phyloP scores from a whole-genome alignment of 176 grass and related monocot genomes.

The Hyparrhenia diplandra region DNA sequence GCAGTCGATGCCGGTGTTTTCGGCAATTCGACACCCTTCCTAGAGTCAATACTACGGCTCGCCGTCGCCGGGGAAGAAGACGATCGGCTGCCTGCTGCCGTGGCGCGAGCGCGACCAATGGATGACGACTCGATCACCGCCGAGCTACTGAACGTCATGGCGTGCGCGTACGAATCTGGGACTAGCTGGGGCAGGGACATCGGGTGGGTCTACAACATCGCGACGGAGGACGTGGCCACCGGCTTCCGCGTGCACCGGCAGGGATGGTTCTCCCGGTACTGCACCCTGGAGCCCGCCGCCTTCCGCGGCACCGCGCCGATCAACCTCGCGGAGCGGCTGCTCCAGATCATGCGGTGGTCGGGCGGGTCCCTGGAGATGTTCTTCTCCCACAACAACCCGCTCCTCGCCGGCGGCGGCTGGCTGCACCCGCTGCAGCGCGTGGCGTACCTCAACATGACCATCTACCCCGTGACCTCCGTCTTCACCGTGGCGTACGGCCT shows the following conservation, averaged over 20 bases:
- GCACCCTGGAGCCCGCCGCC: neutral
- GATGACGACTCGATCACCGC: too few species aligned
- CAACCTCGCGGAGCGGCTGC: slow-evolving; percentile 22
- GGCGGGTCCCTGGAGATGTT: slow-evolving; percentile 28
- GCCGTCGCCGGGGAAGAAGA: too few species aligned
- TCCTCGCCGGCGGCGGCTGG: neutral
- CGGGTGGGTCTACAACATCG: slow-evolving; percentile 51
- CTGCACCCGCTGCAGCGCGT: slow-evolving; percentile 2
- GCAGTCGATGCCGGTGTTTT: too few species aligned
- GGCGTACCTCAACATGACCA: slow-evolving; percentile 6
- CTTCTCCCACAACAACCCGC: slow-evolving; percentile 11
- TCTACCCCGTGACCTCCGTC: slow-evolving; percentile 19
- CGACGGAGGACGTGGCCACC: slow-evolving; percentile 38
- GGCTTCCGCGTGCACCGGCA: slow-evolving; percentile 26
- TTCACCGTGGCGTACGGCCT: neutral
- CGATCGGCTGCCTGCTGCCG: too few species aligned
- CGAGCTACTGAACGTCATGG: too few species aligned
- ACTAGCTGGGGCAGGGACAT: slow-evolving; percentile 33
- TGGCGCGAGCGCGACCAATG: too few species aligned
- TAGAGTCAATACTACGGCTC: too few species aligned
- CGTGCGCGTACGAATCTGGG: slow-evolving; percentile 38
- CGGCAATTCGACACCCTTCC: too few species aligned
- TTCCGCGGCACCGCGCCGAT: slow-evolving; percentile 11
- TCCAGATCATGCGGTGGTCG: slow-evolving; percentile 26
- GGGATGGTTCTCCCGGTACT: slow-evolving; percentile 25